Base-by-base conservation (phyloP, 179 eudicot species). In the Spergularia azorica region DNA sequence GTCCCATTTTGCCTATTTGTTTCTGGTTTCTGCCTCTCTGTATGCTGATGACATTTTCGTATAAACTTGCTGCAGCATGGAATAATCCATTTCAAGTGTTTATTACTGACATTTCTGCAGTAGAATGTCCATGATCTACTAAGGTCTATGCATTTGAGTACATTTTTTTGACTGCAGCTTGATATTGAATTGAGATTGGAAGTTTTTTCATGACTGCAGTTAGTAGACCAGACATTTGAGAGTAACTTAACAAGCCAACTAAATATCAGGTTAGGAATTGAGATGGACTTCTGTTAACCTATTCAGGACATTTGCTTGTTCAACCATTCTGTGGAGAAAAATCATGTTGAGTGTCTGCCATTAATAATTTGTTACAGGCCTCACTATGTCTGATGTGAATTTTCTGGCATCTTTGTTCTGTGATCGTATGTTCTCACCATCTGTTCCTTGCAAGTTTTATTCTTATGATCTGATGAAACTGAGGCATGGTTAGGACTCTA, bases 401-500 rank as follows among this genome's bases (percentile, higher is more conserved):
- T 11, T 65, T 41, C 26, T 69, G 59, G 52, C 73, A 21, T 51
- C 38, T 51, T 51, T 52, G 60, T 59, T 55, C 4, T 52, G 20
- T 51, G 32, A 26, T 26, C 21, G 20, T 15, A 69, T 17, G 57
- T 51, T 67, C 57, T 18, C 13, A 50, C 13, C 58, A 13, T 32
- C 60, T 52, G 41, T 51, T 52, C 60, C 54, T 50, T 54, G 18
- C 51, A n/a, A 51, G 46, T 50, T 26, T 26, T 0, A 26, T 26
- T 26, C 32, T 26, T 26, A 26, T 26, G 32, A 26, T 26, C 32
- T 26, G 32, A 26, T 26, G 32, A 26, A 48, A 67, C 11, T 67
- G 71, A 67, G 71, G 57, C 32, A 43, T 77, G 16, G 7, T 69
- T 60, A 51, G 3, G 16, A 12, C 32, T 78, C 48, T 36, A 59